These are phyloP conservation scores for Eucalyptus regnans DNA, from an alignment of 345 rosid species.

Conservation along the genomic window DNA sequence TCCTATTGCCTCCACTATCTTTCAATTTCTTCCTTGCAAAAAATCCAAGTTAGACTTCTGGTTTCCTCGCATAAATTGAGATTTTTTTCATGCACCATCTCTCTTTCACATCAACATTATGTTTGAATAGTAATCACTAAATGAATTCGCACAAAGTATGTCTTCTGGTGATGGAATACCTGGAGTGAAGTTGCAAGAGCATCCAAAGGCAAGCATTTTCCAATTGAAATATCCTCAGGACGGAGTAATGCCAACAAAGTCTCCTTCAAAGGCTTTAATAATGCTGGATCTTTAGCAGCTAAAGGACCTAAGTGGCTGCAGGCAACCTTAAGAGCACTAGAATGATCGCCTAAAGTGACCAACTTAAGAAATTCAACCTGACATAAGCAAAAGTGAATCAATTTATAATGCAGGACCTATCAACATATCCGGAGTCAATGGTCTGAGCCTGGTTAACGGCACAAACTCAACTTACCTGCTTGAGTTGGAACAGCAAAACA, in stretches of 20 bases:
- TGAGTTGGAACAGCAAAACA: constrained; percentile 64
- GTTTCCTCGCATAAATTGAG: not conserved
- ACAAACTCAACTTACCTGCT: constrained; percentile 48
- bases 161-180: constrained; percentile 20
- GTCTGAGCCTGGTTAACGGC: not conserved
- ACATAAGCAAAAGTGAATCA: not conserved
- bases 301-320: constrained; percentile 83
- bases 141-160: not conserved
- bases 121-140: not conserved
- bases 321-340: constrained; percentile 76
- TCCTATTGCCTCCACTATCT: not conserved
- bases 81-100: not conserved
- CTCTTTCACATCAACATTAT: not conserved
- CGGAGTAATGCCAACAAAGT: constrained; percentile 67
- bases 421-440: not conserved
- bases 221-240: constrained; percentile 41
- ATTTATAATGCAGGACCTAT: not conserved
- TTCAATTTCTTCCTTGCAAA: not conserved
- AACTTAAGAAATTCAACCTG: constrained; percentile 89
- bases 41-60: not conserved
- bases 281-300: constrained; percentile 50
- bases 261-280: constrained; percentile 83
- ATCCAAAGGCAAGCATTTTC: constrained; percentile 58
- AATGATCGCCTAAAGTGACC: constrained; percentile 61
- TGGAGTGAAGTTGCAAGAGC: constrained; percentile 78